Evolutionary conservation across 2,329 filamentous ascomycete genomes (phyloP).

Genomic region (Epichloe uncinata): DNA sequence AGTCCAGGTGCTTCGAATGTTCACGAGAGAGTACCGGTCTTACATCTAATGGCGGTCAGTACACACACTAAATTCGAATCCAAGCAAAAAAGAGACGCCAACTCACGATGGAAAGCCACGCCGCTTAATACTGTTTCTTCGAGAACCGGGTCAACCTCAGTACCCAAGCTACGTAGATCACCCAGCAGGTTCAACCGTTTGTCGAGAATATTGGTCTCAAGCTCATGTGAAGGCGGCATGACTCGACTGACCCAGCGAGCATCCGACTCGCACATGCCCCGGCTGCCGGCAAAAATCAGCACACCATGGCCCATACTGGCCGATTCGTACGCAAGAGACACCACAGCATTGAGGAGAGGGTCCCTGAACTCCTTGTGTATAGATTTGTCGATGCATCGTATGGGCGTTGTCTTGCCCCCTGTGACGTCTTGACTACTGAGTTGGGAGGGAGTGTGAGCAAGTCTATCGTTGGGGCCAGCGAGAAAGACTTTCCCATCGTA

Average conservation of each 20-base stretch:
- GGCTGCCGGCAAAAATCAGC: slow-evolving; percentile 61
- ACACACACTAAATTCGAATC: background rate
- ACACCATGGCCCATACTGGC: slow-evolving; percentile 55
- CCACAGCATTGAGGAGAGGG: slow-evolving; percentile 54
- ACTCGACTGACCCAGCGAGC: slow-evolving; percentile 55
- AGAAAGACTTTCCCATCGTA: slow-evolving; percentile 56
- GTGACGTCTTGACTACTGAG: slow-evolving; percentile 24
- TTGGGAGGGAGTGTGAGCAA: slow-evolving; percentile 45
- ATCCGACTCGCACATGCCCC: slow-evolving; percentile 52
- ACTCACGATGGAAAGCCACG: slow-evolving; percentile 61
- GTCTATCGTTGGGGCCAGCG: slow-evolving; percentile 38
- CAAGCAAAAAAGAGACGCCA: background rate
- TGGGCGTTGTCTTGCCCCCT: slow-evolving; percentile 24
- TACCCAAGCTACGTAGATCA: slow-evolving; percentile 51
- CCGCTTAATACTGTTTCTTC: slow-evolving; percentile 51
- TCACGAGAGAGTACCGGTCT: slow-evolving; percentile 2
- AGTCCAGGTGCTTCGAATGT: slow-evolving; percentile 9
- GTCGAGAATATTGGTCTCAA: slow-evolving; percentile 36
- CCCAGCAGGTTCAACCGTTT: slow-evolving; percentile 50
- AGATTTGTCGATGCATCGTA: slow-evolving; percentile 41
- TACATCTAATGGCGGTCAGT: slow-evolving; percentile 21
- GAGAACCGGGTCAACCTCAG: slow-evolving; percentile 52
- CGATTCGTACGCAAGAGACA: slow-evolving; percentile 56
- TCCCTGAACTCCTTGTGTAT: slow-evolving; percentile 48
- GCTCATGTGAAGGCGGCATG: slow-evolving; percentile 38